Percentiles rank a stretch among this genome's conserved stretches.
Conservation (phyloP, 164 flowering plant species). For the Hamamelis virginiana region DNA sequence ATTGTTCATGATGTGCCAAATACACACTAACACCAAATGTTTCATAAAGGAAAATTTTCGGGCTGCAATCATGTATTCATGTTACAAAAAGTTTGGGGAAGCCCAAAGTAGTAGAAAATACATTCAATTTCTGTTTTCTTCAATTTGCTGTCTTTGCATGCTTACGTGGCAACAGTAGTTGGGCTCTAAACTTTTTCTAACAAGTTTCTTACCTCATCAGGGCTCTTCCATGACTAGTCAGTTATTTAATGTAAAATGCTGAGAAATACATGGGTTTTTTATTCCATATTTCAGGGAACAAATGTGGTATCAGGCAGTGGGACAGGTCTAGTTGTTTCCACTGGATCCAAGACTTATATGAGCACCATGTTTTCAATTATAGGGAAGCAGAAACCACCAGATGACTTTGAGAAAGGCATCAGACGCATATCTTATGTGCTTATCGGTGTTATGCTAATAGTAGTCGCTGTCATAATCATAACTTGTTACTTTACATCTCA, state of each 20-base stretch:
- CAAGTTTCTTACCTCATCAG: too few relatives aligned
- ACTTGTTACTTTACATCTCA: conserved; percentile 35
- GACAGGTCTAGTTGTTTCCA: conserved; percentile 74
- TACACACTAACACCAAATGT: not conserved
- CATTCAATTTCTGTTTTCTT: too few relatives aligned
- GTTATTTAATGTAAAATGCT: not conserved
- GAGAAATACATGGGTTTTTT: not conserved
- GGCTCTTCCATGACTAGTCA: not conserved
- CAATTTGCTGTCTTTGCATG: too few relatives aligned
- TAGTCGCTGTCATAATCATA: conserved; percentile 46
- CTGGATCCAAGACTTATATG: conserved; percentile 77
- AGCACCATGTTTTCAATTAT: conserved; percentile 63
- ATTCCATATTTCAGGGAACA: conserved; percentile 55
- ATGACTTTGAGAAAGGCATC: conserved; percentile 58
- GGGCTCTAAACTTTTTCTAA: too few relatives aligned
- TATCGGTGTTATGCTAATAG: conserved; percentile 48
- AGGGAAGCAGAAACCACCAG: conserved; percentile 59
- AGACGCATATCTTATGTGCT: conserved; percentile 56
- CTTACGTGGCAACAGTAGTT: too few relatives aligned
- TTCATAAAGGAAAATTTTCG: not conserved
- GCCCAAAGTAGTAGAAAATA: too few relatives aligned
- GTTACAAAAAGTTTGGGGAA: too few relatives aligned
- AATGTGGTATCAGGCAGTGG: conserved; percentile 77
- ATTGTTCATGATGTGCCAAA: not conserved
- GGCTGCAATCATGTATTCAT: too few relatives aligned